These are phyloP conservation scores for Pyrus bretschneideri DNA, from an alignment of 306 rosid genomes.

Conservation along the genomic window DNA sequence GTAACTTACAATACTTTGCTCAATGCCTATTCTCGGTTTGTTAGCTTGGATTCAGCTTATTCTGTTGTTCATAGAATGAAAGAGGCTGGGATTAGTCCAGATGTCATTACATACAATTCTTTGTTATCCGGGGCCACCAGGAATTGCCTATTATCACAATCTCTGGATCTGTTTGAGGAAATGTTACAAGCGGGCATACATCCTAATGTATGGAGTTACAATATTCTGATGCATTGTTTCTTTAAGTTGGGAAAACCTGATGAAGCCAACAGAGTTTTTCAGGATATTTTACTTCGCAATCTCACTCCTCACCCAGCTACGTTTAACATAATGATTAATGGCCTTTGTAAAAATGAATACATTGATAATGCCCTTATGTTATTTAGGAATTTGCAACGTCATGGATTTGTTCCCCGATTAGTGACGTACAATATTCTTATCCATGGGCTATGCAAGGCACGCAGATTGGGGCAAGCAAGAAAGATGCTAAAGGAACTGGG, in stretches of 20 bases:
- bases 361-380: conserved; percentile 48
- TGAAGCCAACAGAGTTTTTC: conserved; percentile 53
- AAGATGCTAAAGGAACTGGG: conserved; percentile 45
- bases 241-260: conserved; percentile 70
- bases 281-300: conserved; percentile 29
- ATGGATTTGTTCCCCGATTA: conserved; percentile 55
- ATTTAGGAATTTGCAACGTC: conserved; percentile 51
- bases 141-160: conserved; percentile 24
- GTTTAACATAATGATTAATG: conserved; percentile 59
- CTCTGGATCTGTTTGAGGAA: conserved; percentile 59
- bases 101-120: conserved; percentile 67
- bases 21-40: conserved; percentile 56
- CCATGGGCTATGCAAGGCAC: conserved; percentile 62
- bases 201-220: conserved; percentile 75
- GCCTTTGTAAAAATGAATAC: conserved; percentile 59
- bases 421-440: conserved; percentile 63
- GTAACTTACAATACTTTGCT: conserved; percentile 72
- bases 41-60: conserved; percentile 43
- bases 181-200: conserved; percentile 45
- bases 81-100: conserved; percentile 59
- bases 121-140: conserved; percentile 49
- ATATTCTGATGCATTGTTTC: conserved; percentile 60
- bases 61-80: conserved; percentile 54
- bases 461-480: conserved; percentile 37
- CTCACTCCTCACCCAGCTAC: conserved; percentile 36